Percentiles rank a stretch among this genome's conserved stretches.
Evolutionary conservation across 164 flowering plant species (phyloP).

Genomic region (Euptelea pleiosperma): DNA sequence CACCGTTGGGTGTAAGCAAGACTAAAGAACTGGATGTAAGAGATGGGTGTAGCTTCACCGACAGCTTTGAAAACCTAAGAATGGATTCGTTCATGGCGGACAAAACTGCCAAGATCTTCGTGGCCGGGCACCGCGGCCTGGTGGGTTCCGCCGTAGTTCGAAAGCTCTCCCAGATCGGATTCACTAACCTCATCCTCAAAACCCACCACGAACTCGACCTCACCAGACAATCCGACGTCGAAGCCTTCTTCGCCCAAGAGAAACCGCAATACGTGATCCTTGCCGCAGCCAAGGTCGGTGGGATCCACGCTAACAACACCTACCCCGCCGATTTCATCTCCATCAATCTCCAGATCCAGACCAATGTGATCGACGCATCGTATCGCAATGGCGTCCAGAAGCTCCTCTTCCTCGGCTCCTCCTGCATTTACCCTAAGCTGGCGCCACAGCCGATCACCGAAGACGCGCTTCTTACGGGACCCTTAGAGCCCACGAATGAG

Average conservation of each 20-base stretch:
- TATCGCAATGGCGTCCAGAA: constrained; percentile 55
- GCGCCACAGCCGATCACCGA: constrained; percentile 91
- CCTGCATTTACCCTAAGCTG: constrained; percentile 89
- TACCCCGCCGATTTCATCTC: constrained; percentile 90
- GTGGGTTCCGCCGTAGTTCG: constrained; percentile 90
- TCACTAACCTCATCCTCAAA: constrained; percentile 60
- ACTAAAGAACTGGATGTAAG: no score
- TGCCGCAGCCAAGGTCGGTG: constrained; percentile 95
- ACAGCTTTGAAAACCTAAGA: no score
- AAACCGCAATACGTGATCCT: constrained; percentile 70
- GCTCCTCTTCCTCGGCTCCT: constrained; percentile 79
- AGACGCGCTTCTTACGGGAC: constrained; percentile 68
- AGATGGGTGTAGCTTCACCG: no score
- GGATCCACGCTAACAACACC: constrained; percentile 91
- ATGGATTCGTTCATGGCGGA: constrained; percentile 27
- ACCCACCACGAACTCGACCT: constrained; percentile 82
- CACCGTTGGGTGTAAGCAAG: no score
- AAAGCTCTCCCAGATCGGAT: constrained; percentile 51
- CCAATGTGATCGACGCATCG: constrained; percentile 78
- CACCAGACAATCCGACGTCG: constrained; percentile 72
- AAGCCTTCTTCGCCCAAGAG: constrained; percentile 64
- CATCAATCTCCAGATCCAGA: constrained; percentile 83
- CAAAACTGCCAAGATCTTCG: constrained; percentile 75
- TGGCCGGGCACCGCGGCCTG: constrained; percentile 87
- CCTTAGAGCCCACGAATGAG: constrained; percentile 89